Evolutionary conservation across 208 protist genomes (phyloP).

Genomic region (Acanthamoeba lenticulata): DNA sequence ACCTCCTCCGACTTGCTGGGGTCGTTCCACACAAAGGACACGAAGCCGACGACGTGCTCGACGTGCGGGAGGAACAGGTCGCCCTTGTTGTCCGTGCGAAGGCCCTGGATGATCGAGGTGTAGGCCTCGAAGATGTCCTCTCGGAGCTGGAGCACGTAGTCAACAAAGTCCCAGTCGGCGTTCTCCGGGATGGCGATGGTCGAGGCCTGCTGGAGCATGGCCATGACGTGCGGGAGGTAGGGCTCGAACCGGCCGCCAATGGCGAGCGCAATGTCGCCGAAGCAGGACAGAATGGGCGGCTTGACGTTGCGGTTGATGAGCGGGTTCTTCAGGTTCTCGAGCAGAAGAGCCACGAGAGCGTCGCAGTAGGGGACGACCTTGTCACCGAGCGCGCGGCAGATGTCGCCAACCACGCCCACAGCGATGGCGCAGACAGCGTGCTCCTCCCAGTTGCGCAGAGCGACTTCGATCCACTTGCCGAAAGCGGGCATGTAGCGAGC

Average conservation of each 20-base stretch:
- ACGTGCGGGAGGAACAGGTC: constrained; percentile 79
- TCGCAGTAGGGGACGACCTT: constrained; percentile 88
- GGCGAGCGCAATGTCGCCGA: constrained; percentile 96
- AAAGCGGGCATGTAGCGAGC: constrained; percentile 90
- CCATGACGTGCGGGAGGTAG: constrained; percentile 91
- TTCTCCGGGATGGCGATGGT: background rate
- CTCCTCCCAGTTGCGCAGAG: constrained; percentile 67
- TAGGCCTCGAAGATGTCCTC: constrained; percentile 86
- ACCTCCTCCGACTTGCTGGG: constrained; percentile 66
- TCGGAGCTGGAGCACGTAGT: constrained; percentile 84
- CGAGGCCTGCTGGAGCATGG: constrained; percentile 85
- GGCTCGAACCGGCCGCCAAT: constrained; percentile 90
- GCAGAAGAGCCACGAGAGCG: constrained; percentile 90
- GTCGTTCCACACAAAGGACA: constrained; percentile 71
- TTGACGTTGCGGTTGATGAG: constrained; percentile 94
- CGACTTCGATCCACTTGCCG: constrained; percentile 46
- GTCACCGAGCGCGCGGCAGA: constrained; percentile 89
- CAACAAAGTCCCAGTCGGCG: constrained; percentile 77
- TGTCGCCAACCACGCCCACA: constrained; percentile 94
- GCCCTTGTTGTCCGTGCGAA: constrained; percentile 74
- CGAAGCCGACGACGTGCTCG: constrained; percentile 71
- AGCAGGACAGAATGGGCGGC: constrained; percentile 92
- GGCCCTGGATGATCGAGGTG: constrained; percentile 86
- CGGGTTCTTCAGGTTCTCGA: constrained; percentile 84
- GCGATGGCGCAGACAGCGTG: constrained; percentile 88